Conservation (phyloP, 2,329 filamentous ascomycete species). For the Pleurostoma richardsiae region DNA sequence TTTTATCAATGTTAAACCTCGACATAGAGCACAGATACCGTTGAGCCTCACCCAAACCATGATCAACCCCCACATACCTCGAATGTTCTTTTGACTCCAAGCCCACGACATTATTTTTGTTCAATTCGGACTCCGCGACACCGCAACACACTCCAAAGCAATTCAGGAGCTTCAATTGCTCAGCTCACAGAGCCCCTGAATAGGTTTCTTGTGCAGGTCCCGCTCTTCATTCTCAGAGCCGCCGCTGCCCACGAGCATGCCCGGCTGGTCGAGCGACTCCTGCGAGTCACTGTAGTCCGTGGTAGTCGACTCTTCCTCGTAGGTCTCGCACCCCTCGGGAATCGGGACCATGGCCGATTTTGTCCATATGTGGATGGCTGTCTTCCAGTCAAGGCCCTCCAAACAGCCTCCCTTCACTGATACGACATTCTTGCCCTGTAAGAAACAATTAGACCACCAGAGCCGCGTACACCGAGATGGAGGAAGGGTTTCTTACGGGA, state of each 20-base stretch:
- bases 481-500: slow-evolving; percentile 33
- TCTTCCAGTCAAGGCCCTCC: slow-evolving; percentile 54
- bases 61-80: too few species aligned
- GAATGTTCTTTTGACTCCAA: too few species aligned
- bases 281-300: slow-evolving; percentile 37
- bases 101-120: too few species aligned
- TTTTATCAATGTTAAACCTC: too few species aligned
- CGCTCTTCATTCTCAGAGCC: slow-evolving; percentile 6
- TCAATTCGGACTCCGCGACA: too few species aligned
- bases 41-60: too few species aligned
- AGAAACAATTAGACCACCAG: background rate
- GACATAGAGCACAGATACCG: too few species aligned
- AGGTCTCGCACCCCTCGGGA: slow-evolving; percentile 55
- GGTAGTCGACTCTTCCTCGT: slow-evolving; percentile 45
- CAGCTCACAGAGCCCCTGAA: background rate
- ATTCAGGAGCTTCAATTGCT: background rate
- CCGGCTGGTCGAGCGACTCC: slow-evolving; percentile 42
- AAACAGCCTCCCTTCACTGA: slow-evolving; percentile 65
- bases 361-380: slow-evolving; percentile 63
- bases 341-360: slow-evolving; percentile 64
- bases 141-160: too few species aligned
- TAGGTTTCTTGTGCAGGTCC: background rate
- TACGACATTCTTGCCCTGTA: slow-evolving; percentile 51
- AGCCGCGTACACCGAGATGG: background rate
- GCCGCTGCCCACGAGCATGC: slow-evolving; percentile 28